Conservation (phyloP, 805 yeast species). For the Vanderwaltozyma verrucispora region DNA sequence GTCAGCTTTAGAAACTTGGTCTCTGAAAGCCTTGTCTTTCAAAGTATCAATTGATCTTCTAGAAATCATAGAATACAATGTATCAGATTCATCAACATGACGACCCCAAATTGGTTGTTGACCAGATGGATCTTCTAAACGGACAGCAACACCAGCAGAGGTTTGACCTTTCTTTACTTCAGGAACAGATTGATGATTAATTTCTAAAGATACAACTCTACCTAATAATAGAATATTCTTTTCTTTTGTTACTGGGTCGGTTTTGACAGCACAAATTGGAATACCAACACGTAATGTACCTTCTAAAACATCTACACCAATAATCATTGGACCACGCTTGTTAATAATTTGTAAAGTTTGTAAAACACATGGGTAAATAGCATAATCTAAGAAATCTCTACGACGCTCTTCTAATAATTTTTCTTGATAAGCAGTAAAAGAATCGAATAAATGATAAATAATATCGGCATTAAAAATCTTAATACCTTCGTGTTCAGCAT, state of each 20-base stretch:
- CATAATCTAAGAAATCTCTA: constrained; percentile 76
- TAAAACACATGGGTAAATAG: constrained; percentile 91
- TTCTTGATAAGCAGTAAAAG: constrained; percentile 84
- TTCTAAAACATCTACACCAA: constrained; percentile 95
- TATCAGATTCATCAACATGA: constrained; percentile 91
- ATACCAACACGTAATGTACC: constrained; percentile 88
- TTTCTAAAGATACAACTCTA: constrained; percentile 86
- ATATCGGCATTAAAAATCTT: constrained; percentile 92
- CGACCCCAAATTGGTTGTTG: constrained; percentile 99
- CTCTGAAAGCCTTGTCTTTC: constrained; percentile 97
- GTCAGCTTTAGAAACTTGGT: constrained; percentile 86
- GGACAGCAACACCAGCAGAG: constrained; percentile 96
- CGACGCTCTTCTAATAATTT: constrained; percentile 84
- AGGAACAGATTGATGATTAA: constrained; percentile 78
- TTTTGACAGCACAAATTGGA: constrained; percentile 88
- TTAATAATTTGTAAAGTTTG: constrained; percentile 93
- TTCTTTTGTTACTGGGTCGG: constrained; percentile 76
- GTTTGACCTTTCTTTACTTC: constrained; percentile 90
- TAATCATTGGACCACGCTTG: constrained; percentile 98
- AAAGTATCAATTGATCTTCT: constrained; percentile 92
- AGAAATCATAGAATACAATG: constrained; percentile 77
- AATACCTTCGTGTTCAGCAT: constrained; percentile 87
- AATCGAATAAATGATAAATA: constrained; percentile 92
- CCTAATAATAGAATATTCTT: constrained; percentile 64
- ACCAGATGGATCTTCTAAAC: constrained; percentile 84